These are phyloP conservation scores for Talaromyces rugulosus DNA, from an alignment of 2,329 filamentous ascomycete genomes.

Conservation along the genomic window DNA sequence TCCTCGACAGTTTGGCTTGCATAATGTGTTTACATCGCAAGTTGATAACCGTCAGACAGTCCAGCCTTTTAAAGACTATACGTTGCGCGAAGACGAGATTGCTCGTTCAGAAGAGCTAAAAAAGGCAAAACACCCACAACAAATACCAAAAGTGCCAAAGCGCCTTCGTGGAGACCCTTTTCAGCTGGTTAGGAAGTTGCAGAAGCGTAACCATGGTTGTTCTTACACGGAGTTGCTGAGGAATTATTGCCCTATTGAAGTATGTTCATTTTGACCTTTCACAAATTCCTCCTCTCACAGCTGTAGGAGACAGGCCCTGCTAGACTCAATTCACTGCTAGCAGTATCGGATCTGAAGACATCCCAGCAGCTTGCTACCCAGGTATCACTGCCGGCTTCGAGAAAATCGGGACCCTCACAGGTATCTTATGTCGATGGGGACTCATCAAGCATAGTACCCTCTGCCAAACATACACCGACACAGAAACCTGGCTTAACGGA, in stretches of 20 bases:
- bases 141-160: constrained; percentile 30
- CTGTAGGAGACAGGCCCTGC: constrained; percentile 9
- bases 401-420: background rate
- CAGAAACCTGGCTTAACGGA: constrained; percentile 52
- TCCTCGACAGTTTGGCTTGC: constrained; percentile 80
- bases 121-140: constrained; percentile 9
- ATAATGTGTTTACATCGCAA: constrained; percentile 82
- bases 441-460: constrained; percentile 10
- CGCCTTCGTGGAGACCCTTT: constrained; percentile 59
- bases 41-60: constrained; percentile 62
- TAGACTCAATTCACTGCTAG: background rate
- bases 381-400: constrained; percentile 13
- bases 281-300: constrained; percentile 2
- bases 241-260: constrained; percentile 68
- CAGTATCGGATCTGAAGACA: background rate
- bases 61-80: constrained; percentile 79
- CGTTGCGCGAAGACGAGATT: constrained; percentile 79
- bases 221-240: constrained; percentile 74
- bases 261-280: constrained; percentile 21
- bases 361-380: constrained; percentile 10
- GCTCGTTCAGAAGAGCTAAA: constrained; percentile 14
- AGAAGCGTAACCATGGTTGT: constrained; percentile 67
- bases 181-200: constrained; percentile 63
- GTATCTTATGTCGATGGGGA: background rate
- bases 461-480: background rate